Evolutionary conservation across 306 rosid species (phyloP), one percentile per base, ranked within the genome.

Genomic region (Phaseolus lunatus): DNA sequence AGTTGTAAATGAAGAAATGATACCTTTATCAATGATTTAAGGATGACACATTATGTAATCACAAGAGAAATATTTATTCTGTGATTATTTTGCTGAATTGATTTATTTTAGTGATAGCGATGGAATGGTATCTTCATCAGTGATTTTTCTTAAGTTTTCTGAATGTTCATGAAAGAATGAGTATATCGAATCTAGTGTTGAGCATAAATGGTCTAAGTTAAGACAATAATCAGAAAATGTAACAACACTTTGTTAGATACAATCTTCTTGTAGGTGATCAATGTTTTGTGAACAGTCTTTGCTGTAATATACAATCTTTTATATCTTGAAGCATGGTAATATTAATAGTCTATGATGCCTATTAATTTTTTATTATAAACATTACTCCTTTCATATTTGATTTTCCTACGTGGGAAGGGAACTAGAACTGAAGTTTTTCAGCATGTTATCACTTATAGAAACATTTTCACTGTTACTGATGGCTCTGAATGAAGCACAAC

Each of bases 51-150:
- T 37, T 5, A 37, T 8, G 13, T 39, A 9, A 39, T 9, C 44
- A 9, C 10, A 9, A 9, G 3, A 39, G 2, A 39, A 52, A 24
- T 5, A 16, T 72, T 35, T 62, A 13, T 23, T n/a, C 52, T 45
- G 20, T 9, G 26, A 9, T 22, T 13, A 39, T 56, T 72, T 62
- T 33, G 47, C 13, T 65, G 27, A 23, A 23, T 37, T 37, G 39
- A 23, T 62, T 67, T 68, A 9, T 76, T 76, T 58, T 56, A 52
- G 53, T 19, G 39, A 65, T 73, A 72, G 37, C 9, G 18, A 54
- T 10, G 47, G 2, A 11, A 26, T 16, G 2, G 35, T 39, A 52
- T 29, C 31, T 48, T 50, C 39, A 20, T 63, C 33, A 61, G 20
- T 61, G 59, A 48, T 72, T 62, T 50, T 24, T 33, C 14, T 10